Base-by-base conservation (phyloP, 768 basidiomycete species). In the Asterophora parasitica region DNA sequence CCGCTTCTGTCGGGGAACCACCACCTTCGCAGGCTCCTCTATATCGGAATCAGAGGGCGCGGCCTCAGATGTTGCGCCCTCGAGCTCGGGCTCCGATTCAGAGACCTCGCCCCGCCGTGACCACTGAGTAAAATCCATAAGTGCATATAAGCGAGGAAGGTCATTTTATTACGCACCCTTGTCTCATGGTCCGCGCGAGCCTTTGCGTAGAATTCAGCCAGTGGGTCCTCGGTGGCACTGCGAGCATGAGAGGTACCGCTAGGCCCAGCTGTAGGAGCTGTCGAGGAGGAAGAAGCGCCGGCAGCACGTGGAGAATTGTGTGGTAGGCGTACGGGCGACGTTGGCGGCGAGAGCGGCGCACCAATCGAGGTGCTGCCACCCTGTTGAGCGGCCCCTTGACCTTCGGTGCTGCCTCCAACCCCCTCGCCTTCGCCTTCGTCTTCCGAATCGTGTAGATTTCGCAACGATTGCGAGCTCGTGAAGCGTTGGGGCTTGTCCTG, bases 161-260 rank as follows among this genome's bases (percentile, higher is more conserved):
- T 16, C 15, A 32, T 28, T 50, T 16, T 51, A 32, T 1, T 5
- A 48, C 73, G 51, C 41, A 78, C 80, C 49, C 62, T 64, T 12
- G 61, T 67, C 19, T 78, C 76, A 19, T 56, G 61, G 32, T 78
- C 74, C 13, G 71, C 76, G 40, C 64, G 73, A 2, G 84, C 86
- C 54, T 72, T 64, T 3, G 66, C 71, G 56, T 87, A 88, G 56
- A 83, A 86, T 51, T 81, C 75, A 0, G 77, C 76, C 44, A 88
- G 65, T 0, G 86, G 83, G 58, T 88, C 85, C 23, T 63, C 51
- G 11, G 35, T 36, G 26, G 23, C 23, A 23, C 3, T 23, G 23
- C 23, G 23, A 23, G 23, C 23, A 23, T 12, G 39, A 23, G 50
- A 26, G 9, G 35, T 4, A 39, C 53, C 49, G 6, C 9, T 37